Evolutionary conservation across 495 filamentous ascomycete species (phyloP), one percentile per base, ranked within the genome.

Genomic region (Hypoxylon fuscum): DNA sequence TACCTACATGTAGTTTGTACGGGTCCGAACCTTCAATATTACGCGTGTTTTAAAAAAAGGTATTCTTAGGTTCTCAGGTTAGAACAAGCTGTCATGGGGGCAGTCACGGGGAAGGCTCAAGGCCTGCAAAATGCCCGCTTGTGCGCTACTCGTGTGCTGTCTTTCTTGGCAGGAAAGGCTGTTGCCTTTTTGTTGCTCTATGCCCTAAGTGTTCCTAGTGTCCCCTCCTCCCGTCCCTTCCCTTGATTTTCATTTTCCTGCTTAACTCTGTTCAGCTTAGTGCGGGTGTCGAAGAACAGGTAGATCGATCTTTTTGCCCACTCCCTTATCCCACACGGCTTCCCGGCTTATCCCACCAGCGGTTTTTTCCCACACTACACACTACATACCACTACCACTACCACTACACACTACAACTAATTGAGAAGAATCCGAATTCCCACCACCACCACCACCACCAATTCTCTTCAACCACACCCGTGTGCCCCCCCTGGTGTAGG

Each of bases 381-480:
- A n/a, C 27, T 27, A 14, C 41, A n/a, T n/a, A n/a, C n/a, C n/a
- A n/a, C n/a, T n/a, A n/a, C n/a, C n/a, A n/a, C n/a, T n/a, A n/a
- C n/a, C n/a, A n/a, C n/a, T n/a, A 23, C 8, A 43, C 31, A 45
- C 56, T 40, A 44, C 34, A 49, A 27, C 38, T 51, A 43, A 32
- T 46, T 50, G 32, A 66, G 50, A n/a, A n/a, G n/a, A n/a, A 45
- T 46, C 41, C 38, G 51, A 60, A 47, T 52, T 56, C 52, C 47
- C 47, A 61, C 49, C 29, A 40, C 41, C 32, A 48, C 22, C 20
- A 14, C 47, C 32, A 52, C 47, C 38, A 31, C 47, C 34, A 14
- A 3, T 59, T 67, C 58, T 62, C 53, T 67, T 63, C 59, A 42
- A 65, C 62, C 69, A 69, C 66, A 64, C 66, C 69, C 66, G 59